phyloP scores from a whole-genome alignment of 805 yeast species.

The Wickerhamomyces chambardii region DNA sequence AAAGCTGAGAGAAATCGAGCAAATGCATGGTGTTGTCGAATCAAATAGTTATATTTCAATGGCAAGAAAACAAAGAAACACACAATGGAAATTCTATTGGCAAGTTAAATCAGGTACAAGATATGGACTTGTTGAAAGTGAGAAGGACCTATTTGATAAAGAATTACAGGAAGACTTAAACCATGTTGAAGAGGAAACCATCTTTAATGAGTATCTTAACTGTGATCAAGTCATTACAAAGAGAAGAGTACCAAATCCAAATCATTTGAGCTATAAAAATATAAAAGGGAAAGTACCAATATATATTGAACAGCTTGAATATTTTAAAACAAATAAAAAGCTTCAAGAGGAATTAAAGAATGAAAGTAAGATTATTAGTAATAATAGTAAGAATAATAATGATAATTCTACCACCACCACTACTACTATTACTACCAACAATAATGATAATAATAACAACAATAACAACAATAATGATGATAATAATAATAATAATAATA shows the following conservation, averaged over 20 bases:
- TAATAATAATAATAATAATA: too few relatives aligned
- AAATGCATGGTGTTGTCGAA: conserved; percentile 38
- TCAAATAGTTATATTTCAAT: conserved; percentile 33
- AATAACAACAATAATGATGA: too few relatives aligned
- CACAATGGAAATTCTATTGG: conserved; percentile 42
- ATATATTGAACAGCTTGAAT: conserved; percentile 18
- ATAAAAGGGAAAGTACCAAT: conserved; percentile 36
- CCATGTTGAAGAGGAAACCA: conserved; percentile 19
- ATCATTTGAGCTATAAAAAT: conserved; percentile 34
- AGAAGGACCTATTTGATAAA: conserved; percentile 14
- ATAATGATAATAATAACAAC: too few relatives aligned
- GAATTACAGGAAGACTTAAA: conserved; percentile 22
- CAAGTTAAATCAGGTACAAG: conserved; percentile 31
- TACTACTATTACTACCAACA: too few relatives aligned
- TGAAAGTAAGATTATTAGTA: too few relatives aligned
- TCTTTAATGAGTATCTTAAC: conserved; percentile 28
- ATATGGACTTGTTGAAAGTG: conserved; percentile 19
- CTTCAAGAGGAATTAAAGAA: too few relatives aligned
- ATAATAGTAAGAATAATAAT: too few relatives aligned
- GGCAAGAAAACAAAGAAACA: conserved; percentile 29
- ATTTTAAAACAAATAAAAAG: too few relatives aligned
- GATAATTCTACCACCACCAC: too few relatives aligned
- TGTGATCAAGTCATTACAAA: conserved; percentile 34
- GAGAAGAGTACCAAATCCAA: conserved; percentile 38
- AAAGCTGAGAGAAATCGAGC: conserved; percentile 36